Evolutionary conservation across 345 rosid genomes (phyloP).

Genomic region (Pistacia atlantica): DNA sequence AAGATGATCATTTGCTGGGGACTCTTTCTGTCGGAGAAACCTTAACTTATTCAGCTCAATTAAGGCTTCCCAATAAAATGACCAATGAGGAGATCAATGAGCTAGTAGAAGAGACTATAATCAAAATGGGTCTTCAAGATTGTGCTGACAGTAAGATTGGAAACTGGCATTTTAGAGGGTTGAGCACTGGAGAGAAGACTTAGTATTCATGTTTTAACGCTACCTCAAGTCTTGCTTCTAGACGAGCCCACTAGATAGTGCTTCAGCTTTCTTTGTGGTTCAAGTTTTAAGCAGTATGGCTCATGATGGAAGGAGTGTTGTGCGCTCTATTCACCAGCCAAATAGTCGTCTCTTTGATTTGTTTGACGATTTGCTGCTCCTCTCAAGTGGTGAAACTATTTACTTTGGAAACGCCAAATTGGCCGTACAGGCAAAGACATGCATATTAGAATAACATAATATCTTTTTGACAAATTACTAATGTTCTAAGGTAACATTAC

Average conservation of each 20-base stretch:
- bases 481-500: too few relatives aligned
- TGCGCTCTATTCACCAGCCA: slow-evolving; percentile 57
- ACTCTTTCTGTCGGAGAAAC: slow-evolving; percentile 41
- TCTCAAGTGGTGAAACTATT: slow-evolving; percentile 44
- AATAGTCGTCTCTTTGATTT: slow-evolving; percentile 47
- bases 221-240: slow-evolving; percentile 36
- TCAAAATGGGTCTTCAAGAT: slow-evolving; percentile 38
- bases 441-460: too few relatives aligned
- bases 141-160: slow-evolving; percentile 31
- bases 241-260: slow-evolving; percentile 49
- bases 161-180: slow-evolving; percentile 42
- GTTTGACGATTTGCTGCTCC: slow-evolving; percentile 44
- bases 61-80: slow-evolving; percentile 31
- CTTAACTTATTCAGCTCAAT: slow-evolving; percentile 35
- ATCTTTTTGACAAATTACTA: too few relatives aligned
- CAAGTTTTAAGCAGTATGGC: slow-evolving; percentile 31
- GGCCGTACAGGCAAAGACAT: slow-evolving; percentile 28
- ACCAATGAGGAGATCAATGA: slow-evolving; percentile 15
- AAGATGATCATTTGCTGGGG: slow-evolving; percentile 30
- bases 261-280: slow-evolving; percentile 35
- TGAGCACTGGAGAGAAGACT: slow-evolving; percentile 46
- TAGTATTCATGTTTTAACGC: slow-evolving; percentile 31
- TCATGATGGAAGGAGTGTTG: slow-evolving; percentile 35
- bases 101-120: slow-evolving; percentile 30
- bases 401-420: slow-evolving; percentile 44